Base-by-base conservation (phyloP, 805 yeast species). In the Starmerella tilneyi region DNA sequence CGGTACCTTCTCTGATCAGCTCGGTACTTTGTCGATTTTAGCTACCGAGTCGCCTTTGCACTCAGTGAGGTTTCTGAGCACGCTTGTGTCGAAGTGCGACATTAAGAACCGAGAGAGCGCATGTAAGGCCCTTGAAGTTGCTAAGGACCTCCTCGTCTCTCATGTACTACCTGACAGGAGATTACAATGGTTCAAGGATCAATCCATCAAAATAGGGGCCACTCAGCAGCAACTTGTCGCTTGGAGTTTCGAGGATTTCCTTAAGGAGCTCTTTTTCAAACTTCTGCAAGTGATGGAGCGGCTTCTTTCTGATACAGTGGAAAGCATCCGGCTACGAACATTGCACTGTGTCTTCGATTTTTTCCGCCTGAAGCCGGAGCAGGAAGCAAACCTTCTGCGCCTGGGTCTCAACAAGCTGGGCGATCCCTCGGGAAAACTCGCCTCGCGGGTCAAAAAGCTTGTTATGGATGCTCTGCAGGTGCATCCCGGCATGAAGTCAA, bases 31-130 rank as follows among this genome's bases (percentile, higher is more conserved):
- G 59, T 89, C 98, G 0, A 75, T 92, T 60, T 70, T 92, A 60
- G 75, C 88, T 39, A 97, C 92, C 61, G 97, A 92, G 66, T 88
- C 96, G 2, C 98, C 98, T 6, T 61, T 86, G 44, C 97, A 92
- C 60, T 83, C 89, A 55, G 59, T 79, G 43, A 83, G 84, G 61
- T 84, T 95, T 0, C 69, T 92, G 46, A 94, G 84, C 53, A 81
- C 80, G 30, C 66, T 92, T 51, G 61, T 83, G 50, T 72, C 76
- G 5, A 83, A 80, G 67, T 84, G 96, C 63, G 81, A 78, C 55
- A 86, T 89, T 68, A 92, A 92, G 66, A 80, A 94, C 17, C 77
- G 96, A 68, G 86, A 92, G 36, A 94, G 95, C 4, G 85, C 96
- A 15, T 68, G 88, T 54, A 95, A 85, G 63, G 84, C 95, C 45